Evolutionary conservation across 2,329 filamentous ascomycete genomes (phyloP), one percentile per base, ranked within the genome.

Genomic region (Lachnellula hyalina): DNA sequence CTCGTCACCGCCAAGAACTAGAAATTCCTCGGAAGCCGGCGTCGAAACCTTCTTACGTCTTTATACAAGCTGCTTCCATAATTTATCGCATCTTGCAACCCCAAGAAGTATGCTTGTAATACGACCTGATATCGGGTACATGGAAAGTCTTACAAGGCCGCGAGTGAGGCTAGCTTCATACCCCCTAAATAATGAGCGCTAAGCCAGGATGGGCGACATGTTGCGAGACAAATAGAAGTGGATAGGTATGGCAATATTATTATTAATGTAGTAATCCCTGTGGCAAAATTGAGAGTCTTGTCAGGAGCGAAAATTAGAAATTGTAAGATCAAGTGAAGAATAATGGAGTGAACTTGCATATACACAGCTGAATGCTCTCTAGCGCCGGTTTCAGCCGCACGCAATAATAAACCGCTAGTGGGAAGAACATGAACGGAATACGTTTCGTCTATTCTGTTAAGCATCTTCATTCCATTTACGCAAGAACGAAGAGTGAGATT

Each of bases 81-180:
- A 53, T 49, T 50, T 49, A 49, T 53, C 51, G 51, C 46, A 53
- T 53, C 51, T 53, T 53, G 51, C 51, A 53, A 53, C 51, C 44
- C 51, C 35, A 53, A 53, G 45, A 41, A 53, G 51, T 49, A 53
- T 41, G 23, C 19, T 44, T 53, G 21, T 49, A 42, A 53, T 53
- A 42, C 35, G 46, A 49, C 15, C 49, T 53, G 35, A 53, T 49
- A 41, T 44, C 36, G 15, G 46, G 46, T 53, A 53, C 35, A 53
- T 21, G 46, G 46, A 49, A 53, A 53, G 44, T 53, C 51, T 53
- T 38, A 19, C 5, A 48, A 48, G 41, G 28, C 44, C 51, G 44
- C 44, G 51, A 53, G 44, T 42, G 35, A 53, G 51, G 44, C 51
- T 53, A n/a, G 28, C 32, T 49, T 49, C 23, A 41, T 47, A 17